These are phyloP conservation scores for Xylariaceae sp. DNA, from an alignment of 2,329 filamentous ascomycete species.

Conservation along the genomic window DNA sequence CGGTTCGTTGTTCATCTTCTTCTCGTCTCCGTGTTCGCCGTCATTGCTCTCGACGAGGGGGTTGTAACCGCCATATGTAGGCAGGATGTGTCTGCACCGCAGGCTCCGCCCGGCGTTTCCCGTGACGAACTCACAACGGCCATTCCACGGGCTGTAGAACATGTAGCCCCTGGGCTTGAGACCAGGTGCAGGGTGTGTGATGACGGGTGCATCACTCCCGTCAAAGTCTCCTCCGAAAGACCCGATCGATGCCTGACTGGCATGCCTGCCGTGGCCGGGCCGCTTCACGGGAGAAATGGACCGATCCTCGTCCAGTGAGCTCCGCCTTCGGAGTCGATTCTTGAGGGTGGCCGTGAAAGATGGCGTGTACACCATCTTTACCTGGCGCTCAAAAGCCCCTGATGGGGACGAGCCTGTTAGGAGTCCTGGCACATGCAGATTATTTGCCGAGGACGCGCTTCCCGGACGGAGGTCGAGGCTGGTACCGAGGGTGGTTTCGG, in stretches of 20 bases:
- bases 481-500: constrained; percentile 15
- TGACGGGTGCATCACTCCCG: constrained; percentile 26
- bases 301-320: constrained; percentile 27
- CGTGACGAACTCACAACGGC: constrained; percentile 78
- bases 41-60: constrained; percentile 37
- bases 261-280: constrained; percentile 27
- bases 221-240: constrained; percentile 30
- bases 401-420: constrained; percentile 11
- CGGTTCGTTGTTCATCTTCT: constrained; percentile 18
- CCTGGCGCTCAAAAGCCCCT: constrained; percentile 45
- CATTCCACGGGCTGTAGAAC: constrained; percentile 82
- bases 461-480: constrained; percentile 27
- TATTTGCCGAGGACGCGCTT: constrained; percentile 18
- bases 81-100: constrained; percentile 67
- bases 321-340: constrained; percentile 38
- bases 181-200: constrained; percentile 41
- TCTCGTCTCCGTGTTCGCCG: constrained; percentile 29
- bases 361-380: constrained; percentile 53
- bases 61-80: constrained; percentile 39
- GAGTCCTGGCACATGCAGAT: constrained; percentile 12
- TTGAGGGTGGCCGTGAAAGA: constrained; percentile 44
- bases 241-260: constrained; percentile 32
- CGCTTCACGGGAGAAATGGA: constrained; percentile 24
- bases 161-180: constrained; percentile 61
- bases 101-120: constrained; percentile 69